Percentiles rank a stretch among this genome's conserved stretches.
phyloP scores from a whole-genome alignment of 768 basidiomycete genomes.

The Lactifluus volemus region DNA sequence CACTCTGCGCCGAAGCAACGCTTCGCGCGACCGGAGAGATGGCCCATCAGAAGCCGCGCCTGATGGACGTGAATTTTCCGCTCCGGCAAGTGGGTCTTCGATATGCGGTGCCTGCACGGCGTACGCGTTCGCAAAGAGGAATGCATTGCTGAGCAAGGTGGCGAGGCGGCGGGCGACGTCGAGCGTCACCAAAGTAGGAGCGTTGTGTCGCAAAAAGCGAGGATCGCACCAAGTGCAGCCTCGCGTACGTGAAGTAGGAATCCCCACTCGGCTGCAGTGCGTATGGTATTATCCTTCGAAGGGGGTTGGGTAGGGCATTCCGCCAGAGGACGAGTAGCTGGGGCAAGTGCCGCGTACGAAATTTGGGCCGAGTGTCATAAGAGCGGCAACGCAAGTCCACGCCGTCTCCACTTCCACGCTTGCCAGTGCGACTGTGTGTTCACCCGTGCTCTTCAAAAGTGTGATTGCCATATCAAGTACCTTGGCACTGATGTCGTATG shows the following conservation, averaged over 20 bases:
- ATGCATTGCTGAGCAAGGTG: slow-evolving; percentile 78
- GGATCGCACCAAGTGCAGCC: slow-evolving; percentile 79
- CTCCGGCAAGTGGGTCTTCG: slow-evolving; percentile 46
- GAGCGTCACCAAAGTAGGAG: slow-evolving; percentile 65
- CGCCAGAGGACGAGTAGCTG: slow-evolving; percentile 95
- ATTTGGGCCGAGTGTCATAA: slow-evolving; percentile 89
- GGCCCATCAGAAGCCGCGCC: slow-evolving; percentile 34
- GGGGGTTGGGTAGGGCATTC: slow-evolving; percentile 95
- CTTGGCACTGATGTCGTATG: slow-evolving; percentile 86
- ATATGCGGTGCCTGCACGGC: slow-evolving; percentile 45
- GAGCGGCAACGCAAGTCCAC: slow-evolving; percentile 84
- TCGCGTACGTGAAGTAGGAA: slow-evolving; percentile 90
- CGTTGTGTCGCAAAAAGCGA: slow-evolving; percentile 83
- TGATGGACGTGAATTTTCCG: slow-evolving; percentile 24
- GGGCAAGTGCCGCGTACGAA: slow-evolving; percentile 88
- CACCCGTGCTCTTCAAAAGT: slow-evolving; percentile 82
- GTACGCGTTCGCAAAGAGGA: slow-evolving; percentile 86
- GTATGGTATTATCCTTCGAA: slow-evolving; percentile 69
- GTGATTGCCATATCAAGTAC: slow-evolving; percentile 87
- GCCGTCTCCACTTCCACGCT: slow-evolving; percentile 86
- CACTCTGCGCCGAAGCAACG: slow-evolving; percentile 72
- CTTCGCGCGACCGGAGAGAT: slow-evolving; percentile 68
- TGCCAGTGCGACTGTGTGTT: slow-evolving; percentile 80
- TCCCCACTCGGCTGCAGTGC: slow-evolving; percentile 74
- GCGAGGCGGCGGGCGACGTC: slow-evolving; percentile 88